Base-by-base conservation (phyloP, 1,139 yeast species). In the Nakaseomyces sp. region DNA sequence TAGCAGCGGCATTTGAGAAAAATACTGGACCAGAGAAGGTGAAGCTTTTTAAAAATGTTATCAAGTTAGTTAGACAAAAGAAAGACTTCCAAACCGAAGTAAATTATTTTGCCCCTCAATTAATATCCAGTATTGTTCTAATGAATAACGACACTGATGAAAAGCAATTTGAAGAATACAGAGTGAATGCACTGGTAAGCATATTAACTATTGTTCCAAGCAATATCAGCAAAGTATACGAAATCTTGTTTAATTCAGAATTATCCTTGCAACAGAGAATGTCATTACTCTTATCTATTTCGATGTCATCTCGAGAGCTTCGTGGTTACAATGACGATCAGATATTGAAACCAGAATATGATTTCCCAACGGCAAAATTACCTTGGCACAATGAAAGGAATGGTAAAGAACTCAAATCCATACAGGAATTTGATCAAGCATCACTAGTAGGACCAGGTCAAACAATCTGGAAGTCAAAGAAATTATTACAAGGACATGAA, bases 181-280 rank as follows among this genome's bases (percentile, higher is more conserved):
- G 74, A 48, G 63, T 82, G 10, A 74, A 76, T 45, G 70, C 78
- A 25, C 53, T 81, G 51, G 74, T 81, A 9, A 72, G 86, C 8
- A 65, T 80, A 1, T 58, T 80, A 24, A 76, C 71, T 1, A 64
- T 74, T 1, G 67, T 67, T 46, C 80, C 82, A 1, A 40, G 50
- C 4, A 53, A 73, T 2, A 53, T 69, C 1, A 45, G 61, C 0
- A 69, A 67, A 42, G 49, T 77, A 2, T 61, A 73, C 42, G 57
- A 68, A 24, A 58, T 76, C 16, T 63, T 82, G 15, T 65, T 77
- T 25, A 67, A 71, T 0, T 81, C 83, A 0, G 91, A 83, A 54
- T 73, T 79, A 45, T 79, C 87, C 0, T 60, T 82, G n/a, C 85
- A 79, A 49, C 81, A 76, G 46, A 59, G 91, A 46, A 68, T 82